phyloP scores from a whole-genome alignment of 2,329 filamentous ascomycete species.

The Penicillium paneum region DNA sequence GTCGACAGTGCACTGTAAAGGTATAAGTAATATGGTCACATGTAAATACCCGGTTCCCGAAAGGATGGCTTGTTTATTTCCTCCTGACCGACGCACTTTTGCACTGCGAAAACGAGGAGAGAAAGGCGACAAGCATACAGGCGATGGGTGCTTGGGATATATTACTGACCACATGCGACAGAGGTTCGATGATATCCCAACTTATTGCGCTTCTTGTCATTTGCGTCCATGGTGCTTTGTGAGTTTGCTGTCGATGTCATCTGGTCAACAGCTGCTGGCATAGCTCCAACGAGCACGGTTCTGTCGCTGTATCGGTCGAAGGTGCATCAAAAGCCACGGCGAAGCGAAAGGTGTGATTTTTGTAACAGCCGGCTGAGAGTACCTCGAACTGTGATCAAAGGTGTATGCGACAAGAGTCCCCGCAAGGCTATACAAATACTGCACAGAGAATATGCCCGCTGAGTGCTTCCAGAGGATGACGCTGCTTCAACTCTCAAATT shows the following conservation, averaged over 20 bases:
- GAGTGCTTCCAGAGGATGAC: conserved; percentile 13
- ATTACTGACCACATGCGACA: conserved; percentile 84
- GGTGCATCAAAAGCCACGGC: conserved; percentile 27
- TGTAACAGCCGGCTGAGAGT: background rate
- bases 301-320: conserved; percentile 16
- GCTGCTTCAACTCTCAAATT: conserved; percentile 11
- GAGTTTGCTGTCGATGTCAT: conserved; percentile 34
- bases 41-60: conserved; percentile 1
- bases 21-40: conserved; percentile 19
- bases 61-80: background rate
- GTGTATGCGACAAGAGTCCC: conserved; percentile 7
- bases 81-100: background rate
- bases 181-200: conserved; percentile 93
- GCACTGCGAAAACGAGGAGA: background rate
- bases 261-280: conserved; percentile 38
- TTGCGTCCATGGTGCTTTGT: conserved; percentile 38
- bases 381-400: conserved; percentile 5
- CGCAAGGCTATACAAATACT: conserved; percentile 18
- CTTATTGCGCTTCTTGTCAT: conserved; percentile 77
- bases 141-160: background rate
- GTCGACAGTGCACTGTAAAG: conserved; percentile 77
- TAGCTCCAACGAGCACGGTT: conserved; percentile 33
- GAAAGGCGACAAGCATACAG: background rate
- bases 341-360: background rate
- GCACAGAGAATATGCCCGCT: conserved; percentile 9